Percentiles rank a stretch among this genome's conserved stretches.
These are phyloP conservation scores for Akanthomyces lecanii DNA, from an alignment of 2,329 filamentous ascomycete genomes.

Conservation along the genomic window DNA sequence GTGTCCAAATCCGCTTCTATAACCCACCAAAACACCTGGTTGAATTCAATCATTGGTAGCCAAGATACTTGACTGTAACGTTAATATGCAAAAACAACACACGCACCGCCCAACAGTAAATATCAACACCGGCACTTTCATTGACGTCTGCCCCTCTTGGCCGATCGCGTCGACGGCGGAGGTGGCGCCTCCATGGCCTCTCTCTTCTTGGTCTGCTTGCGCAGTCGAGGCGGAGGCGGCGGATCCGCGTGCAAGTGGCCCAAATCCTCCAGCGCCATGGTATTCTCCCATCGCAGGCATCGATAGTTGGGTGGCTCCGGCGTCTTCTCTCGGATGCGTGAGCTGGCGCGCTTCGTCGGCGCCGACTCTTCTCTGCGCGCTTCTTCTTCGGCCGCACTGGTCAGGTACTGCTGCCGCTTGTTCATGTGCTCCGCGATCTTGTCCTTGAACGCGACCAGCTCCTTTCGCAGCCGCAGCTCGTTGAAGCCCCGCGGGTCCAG, in stretches of 20 bases:
- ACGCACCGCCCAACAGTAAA: neutral
- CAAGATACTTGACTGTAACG: neutral
- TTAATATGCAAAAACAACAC: neutral
- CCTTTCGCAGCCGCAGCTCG: conserved; percentile 83
- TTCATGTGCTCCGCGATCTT: conserved; percentile 77
- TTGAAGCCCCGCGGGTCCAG: conserved; percentile 82
- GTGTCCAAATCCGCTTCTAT: neutral
- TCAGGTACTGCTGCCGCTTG: conserved; percentile 66
- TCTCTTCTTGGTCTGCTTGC: conserved; percentile 51
- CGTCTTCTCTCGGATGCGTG: conserved; percentile 42
- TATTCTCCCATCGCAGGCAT: conserved; percentile 53
- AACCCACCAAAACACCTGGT: neutral
- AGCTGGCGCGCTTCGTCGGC: conserved; percentile 39
- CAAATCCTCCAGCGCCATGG: conserved; percentile 52
- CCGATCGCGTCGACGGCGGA: conserved; percentile 2
- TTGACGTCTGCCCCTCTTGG: conserved; percentile 8
- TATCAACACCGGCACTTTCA: neutral
- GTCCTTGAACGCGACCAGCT: conserved; percentile 71
- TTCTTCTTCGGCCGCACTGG: conserved; percentile 33
- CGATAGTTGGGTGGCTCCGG: conserved; percentile 44
- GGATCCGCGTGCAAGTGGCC: conserved; percentile 55
- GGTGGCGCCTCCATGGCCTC: conserved; percentile 35
- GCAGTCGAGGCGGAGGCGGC: conserved; percentile 46
- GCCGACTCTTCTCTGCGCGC: conserved; percentile 36
- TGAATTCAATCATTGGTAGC: neutral